Conservation (phyloP, 768 basidiomycete genomes). For the Peribolospora baueri region DNA sequence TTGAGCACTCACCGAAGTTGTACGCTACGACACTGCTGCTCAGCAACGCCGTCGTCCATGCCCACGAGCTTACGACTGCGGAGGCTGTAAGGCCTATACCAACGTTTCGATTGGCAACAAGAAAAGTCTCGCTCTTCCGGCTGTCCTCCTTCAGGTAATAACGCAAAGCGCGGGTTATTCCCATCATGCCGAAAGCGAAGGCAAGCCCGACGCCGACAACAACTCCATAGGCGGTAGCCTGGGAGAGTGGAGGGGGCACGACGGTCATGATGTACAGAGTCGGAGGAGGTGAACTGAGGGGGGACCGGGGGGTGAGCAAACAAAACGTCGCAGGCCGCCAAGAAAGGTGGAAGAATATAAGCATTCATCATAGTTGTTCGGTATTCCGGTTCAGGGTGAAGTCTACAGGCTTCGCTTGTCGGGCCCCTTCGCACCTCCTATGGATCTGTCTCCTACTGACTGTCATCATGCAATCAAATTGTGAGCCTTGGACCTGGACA, state of each 20-base stretch:
- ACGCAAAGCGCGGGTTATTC: not conserved
- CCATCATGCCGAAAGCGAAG: constrained; percentile 2
- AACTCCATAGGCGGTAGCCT: constrained; percentile 1
- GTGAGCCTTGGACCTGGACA: too few relatives aligned
- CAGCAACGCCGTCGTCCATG: constrained; percentile 1
- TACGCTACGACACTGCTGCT: not conserved
- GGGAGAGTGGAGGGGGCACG: not conserved
- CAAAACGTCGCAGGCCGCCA: too few relatives aligned
- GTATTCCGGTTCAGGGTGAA: too few relatives aligned
- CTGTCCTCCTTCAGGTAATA: not conserved
- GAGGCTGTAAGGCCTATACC: constrained; percentile 1
- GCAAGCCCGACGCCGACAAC: constrained; percentile 1
- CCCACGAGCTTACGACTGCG: constrained; percentile 1
- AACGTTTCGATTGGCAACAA: constrained; percentile 2
- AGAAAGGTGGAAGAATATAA: too few relatives aligned
- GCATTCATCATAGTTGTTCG: too few relatives aligned
- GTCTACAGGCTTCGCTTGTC: too few relatives aligned
- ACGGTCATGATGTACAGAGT: too few relatives aligned
- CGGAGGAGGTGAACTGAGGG: too few relatives aligned
- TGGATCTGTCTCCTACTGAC: too few relatives aligned
- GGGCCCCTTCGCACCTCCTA: too few relatives aligned
- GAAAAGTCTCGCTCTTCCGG: constrained; percentile 1
- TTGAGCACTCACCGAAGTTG: not conserved
- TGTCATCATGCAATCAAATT: too few relatives aligned
- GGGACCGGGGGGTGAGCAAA: too few relatives aligned